These are phyloP conservation scores for Fusarium anthophilum DNA, from an alignment of 2,329 filamentous ascomycete genomes.

Conservation along the genomic window DNA sequence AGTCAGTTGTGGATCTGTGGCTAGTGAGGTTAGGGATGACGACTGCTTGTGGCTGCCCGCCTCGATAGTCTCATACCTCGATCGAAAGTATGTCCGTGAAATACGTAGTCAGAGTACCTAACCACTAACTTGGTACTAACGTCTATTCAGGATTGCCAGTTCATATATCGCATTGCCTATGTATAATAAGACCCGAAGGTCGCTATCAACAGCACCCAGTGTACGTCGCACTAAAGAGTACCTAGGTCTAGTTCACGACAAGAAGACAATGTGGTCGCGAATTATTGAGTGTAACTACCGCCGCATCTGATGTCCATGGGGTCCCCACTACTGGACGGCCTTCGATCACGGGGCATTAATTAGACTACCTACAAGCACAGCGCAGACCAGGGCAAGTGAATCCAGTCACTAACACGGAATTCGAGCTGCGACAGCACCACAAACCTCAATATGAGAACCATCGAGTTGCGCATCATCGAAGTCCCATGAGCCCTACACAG, in stretches of 20 bases:
- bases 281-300: neutral
- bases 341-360: constrained; percentile 26
- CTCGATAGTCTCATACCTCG: neutral
- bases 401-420: constrained; percentile 35
- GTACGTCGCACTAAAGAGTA: neutral
- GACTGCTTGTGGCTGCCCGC: constrained; percentile 22
- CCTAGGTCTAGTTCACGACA: neutral
- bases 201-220: neutral
- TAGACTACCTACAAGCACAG: neutral
- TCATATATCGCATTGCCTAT: neutral
- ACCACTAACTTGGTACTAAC: neutral
- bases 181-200: neutral
- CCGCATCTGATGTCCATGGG: neutral
- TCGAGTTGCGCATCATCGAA: constrained; percentile 12
- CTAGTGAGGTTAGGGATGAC: constrained; percentile 16
- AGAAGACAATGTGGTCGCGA: neutral
- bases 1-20: constrained; percentile 13
- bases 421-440: constrained; percentile 24
- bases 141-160: neutral
- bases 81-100: neutral
- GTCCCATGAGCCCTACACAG: constrained; percentile 20
- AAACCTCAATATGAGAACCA: constrained; percentile 2
- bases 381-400: neutral
- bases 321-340: constrained; percentile 1
- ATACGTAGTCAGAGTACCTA: neutral